Percentiles rank a stretch among this genome's conserved stretches.
These are phyloP conservation scores for Blastobotrys aristatus DNA, from an alignment of 1,139 yeast species.

Conservation along the genomic window DNA sequence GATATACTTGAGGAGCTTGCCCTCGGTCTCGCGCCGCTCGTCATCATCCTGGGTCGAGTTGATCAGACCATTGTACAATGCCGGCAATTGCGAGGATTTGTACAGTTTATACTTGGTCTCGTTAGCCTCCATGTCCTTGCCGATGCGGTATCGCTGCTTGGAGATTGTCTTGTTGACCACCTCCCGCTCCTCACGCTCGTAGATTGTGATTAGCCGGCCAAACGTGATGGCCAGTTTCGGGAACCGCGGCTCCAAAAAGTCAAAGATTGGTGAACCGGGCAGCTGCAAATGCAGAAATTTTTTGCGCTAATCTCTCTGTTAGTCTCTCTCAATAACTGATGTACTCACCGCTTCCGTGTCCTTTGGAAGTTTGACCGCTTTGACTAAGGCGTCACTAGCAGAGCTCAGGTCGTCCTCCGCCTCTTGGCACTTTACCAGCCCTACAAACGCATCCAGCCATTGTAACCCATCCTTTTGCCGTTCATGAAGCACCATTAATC, in stretches of 20 bases:
- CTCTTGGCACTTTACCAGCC: constrained; percentile 26
- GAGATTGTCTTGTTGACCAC: constrained; percentile 29
- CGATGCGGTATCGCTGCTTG: constrained; percentile 27
- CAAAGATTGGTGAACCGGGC: constrained; percentile 62
- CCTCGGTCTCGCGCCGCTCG: constrained; percentile 55
- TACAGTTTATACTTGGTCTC: constrained; percentile 47
- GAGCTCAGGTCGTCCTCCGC: constrained; percentile 25
- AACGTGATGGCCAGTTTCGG: constrained; percentile 51
- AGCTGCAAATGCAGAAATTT: constrained; percentile 48
- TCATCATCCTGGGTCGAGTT: constrained; percentile 58
- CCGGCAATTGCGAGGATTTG: constrained; percentile 46
- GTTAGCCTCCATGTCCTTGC: constrained; percentile 31
- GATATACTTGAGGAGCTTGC: constrained; percentile 51
- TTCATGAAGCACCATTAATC: constrained; percentile 53
- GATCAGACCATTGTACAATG: constrained; percentile 51
- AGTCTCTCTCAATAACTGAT: constrained; percentile 17
- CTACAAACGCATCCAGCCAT: constrained; percentile 35
- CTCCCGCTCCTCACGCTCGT: constrained; percentile 41
- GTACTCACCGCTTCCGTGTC: constrained; percentile 15
- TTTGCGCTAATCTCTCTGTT: constrained; percentile 32
- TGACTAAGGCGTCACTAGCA: constrained; percentile 25
- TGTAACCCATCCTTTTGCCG: constrained; percentile 41
- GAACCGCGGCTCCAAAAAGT: constrained; percentile 48
- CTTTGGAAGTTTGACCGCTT: constrained; percentile 17
- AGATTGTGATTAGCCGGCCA: constrained; percentile 45